Conservation (phyloP, 2,329 filamentous ascomycete genomes). For the Colletotrichum tabaci region DNA sequence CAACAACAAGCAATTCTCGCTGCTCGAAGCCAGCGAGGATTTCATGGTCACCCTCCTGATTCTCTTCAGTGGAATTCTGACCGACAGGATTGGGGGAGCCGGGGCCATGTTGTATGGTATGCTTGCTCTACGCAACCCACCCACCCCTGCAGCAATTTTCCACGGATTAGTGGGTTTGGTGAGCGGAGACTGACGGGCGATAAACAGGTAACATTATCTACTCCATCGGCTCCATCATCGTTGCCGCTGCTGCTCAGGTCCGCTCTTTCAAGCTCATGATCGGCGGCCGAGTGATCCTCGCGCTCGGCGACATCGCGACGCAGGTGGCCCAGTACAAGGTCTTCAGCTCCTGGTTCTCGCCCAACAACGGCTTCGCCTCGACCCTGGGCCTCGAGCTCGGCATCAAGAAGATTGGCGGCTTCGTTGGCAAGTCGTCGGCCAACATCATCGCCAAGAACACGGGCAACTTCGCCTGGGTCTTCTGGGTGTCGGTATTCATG, state of each 20-base stretch:
- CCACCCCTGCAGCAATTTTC: not conserved
- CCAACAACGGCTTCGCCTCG: conserved; percentile 73
- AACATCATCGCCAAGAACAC: conserved; percentile 71
- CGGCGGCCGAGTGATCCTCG: conserved; percentile 67
- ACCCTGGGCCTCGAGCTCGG: conserved; percentile 73
- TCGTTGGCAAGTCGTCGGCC: conserved; percentile 72
- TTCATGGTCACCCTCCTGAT: conserved; percentile 74
- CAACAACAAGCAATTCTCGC: conserved; percentile 71
- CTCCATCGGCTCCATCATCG: conserved; percentile 70
- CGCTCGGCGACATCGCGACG: conserved; percentile 74
- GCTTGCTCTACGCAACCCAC: not conserved
- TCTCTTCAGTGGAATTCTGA: conserved; percentile 67
- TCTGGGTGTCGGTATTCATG: conserved; percentile 75
- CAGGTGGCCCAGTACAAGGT: conserved; percentile 77
- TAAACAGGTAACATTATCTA: conserved; percentile 71
- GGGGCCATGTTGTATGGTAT: conserved; percentile 50
- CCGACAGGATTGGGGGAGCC: conserved; percentile 72
- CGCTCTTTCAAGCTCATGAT: conserved; percentile 75
- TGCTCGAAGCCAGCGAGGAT: conserved; percentile 72
- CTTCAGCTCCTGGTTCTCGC: conserved; percentile 76
- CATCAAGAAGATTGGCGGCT: conserved; percentile 73
- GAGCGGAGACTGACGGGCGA: conserved; percentile 1
- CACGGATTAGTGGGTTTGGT: too few relatives aligned
- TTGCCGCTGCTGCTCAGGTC: conserved; percentile 70
- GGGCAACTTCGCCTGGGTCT: conserved; percentile 74